Conservation (phyloP, 306 rosid species). For the Erythrophleum fordii region DNA sequence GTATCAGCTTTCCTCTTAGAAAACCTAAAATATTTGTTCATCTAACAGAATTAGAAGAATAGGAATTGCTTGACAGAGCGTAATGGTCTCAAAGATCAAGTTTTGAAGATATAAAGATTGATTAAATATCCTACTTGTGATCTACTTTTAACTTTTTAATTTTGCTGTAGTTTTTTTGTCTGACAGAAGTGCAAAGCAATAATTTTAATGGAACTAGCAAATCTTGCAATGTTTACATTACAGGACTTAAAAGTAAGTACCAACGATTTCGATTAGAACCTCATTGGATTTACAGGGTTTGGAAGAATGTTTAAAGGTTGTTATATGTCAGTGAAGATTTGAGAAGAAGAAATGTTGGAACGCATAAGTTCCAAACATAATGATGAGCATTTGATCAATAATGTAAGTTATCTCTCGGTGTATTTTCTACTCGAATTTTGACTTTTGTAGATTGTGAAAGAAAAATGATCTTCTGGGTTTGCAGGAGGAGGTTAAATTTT, state of each 20-base stretch:
- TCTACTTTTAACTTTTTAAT: too few relatives aligned
- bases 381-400: constrained; percentile 48
- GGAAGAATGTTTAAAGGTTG: constrained; percentile 47
- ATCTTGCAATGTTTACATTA: constrained; percentile 42
- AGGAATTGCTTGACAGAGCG: not conserved
- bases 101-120: constrained; percentile 10
- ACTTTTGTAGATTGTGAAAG: too few relatives aligned
- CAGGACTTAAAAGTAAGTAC: constrained; percentile 54
- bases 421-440: not conserved
- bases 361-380: constrained; percentile 23
- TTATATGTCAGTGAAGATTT: constrained; percentile 55
- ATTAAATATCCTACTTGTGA: too few relatives aligned
- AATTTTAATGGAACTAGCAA: constrained; percentile 47
- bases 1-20: too few relatives aligned
- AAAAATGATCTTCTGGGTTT: constrained; percentile 6
- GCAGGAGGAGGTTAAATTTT: constrained; percentile 64
- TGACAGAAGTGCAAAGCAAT: too few relatives aligned
- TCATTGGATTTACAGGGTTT: constrained; percentile 56
- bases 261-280: constrained; percentile 52
- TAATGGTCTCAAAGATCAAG: not conserved
- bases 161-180: too few relatives aligned
- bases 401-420: constrained; percentile 34
- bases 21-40: not conserved
- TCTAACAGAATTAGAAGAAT: not conserved
- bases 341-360: constrained; percentile 50